A percentile compares a stretch with the other conserved stretches of the same genome.
Conservation (phyloP, 331 rosid genomes). For the Erythrophleum ivorense region DNA sequence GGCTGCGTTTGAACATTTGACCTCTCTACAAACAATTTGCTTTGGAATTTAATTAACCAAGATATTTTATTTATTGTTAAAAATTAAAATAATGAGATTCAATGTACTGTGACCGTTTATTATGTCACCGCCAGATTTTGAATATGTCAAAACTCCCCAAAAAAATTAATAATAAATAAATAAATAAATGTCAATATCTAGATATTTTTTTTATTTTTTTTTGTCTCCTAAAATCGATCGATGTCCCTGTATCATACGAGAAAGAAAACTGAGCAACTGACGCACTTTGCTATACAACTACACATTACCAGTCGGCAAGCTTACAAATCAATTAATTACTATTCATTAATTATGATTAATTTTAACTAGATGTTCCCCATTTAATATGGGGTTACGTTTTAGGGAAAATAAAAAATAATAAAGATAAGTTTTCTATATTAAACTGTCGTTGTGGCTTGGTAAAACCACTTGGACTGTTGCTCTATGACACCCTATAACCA, state of each 20-base stretch:
- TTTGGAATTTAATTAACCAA: neutral
- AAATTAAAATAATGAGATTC: neutral
- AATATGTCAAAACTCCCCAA: neutral
- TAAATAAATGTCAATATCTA: neutral
- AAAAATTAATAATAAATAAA: neutral
- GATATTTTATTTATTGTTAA: neutral
- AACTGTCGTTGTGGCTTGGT: conserved; percentile 10
- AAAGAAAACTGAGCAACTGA: neutral
- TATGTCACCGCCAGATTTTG: neutral
- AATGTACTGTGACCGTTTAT: neutral
- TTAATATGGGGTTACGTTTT: neutral
- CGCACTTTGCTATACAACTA: conserved; percentile 2
- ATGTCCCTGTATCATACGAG: neutral
- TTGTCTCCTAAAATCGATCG: neutral
- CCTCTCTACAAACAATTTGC: neutral
- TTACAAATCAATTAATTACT: conserved; percentile 1
- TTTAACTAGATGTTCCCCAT: neutral
- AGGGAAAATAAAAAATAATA: neutral
- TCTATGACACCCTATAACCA: neutral
- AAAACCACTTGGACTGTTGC: conserved; percentile 21
- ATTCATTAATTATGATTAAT: neutral
- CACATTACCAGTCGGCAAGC: conserved; percentile 28
- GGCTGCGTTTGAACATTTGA: neutral
- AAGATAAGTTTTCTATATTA: conserved; percentile 21
- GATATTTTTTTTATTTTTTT: neutral